A percentile compares a stretch with the other conserved stretches of the same genome.
Evolutionary conservation across 2,329 filamentous ascomycete species (phyloP).

Genomic region (Xylaria sp.): DNA sequence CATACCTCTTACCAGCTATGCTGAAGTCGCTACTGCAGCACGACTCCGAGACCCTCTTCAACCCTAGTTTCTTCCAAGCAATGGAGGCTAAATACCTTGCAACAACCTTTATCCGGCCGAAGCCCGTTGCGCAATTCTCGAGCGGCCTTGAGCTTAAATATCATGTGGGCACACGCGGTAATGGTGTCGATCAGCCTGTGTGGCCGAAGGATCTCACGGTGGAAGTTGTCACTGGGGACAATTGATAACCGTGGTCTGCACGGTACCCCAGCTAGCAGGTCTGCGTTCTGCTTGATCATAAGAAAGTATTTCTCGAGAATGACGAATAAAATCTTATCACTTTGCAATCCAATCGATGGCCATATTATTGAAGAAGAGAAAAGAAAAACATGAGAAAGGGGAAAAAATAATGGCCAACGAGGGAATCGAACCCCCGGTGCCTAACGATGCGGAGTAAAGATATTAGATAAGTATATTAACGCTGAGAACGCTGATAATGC

Average conservation of each 20-base stretch:
- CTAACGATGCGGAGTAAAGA: neutral
- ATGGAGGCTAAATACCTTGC: slow-evolving; percentile 44
- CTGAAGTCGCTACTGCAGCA: slow-evolving; percentile 54
- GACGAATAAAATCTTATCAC: too few relatives aligned
- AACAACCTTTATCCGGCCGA: slow-evolving; percentile 52
- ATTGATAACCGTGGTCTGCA: neutral
- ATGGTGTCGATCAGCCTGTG: slow-evolving; percentile 58
- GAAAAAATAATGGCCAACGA: neutral
- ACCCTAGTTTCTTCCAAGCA: slow-evolving; percentile 59
- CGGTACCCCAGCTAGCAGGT: neutral
- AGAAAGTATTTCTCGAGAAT: too few relatives aligned
- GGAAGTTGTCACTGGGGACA: slow-evolving; percentile 47
- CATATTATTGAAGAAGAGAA: neutral
- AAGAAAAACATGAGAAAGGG: neutral
- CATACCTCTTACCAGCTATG: slow-evolving; percentile 53
- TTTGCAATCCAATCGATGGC: neutral
- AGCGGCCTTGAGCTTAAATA: slow-evolving; percentile 54
- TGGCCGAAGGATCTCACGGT: slow-evolving; percentile 59
- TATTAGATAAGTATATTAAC: neutral
- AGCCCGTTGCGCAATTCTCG: slow-evolving; percentile 56
- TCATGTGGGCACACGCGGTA: slow-evolving; percentile 60
- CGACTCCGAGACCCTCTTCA: slow-evolving; percentile 53
- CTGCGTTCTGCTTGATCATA: too few relatives aligned
- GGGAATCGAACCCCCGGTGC: neutral
- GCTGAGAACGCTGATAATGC: neutral